Base-by-base conservation (phyloP, 352 stramenopile genomes). In the Globisporangium mamillatum region DNA sequence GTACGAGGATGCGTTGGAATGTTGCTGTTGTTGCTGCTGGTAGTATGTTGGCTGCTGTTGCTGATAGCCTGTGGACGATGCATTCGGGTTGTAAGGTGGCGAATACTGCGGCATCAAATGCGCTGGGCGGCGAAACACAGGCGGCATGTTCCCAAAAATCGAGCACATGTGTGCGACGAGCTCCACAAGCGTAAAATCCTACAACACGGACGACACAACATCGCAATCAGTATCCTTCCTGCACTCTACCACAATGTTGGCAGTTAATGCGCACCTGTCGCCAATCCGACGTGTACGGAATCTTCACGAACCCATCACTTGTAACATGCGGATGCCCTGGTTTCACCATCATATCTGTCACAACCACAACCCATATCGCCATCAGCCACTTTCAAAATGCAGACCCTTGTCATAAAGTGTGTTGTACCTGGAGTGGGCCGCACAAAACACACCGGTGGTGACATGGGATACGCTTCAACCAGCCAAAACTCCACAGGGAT, bases 401-500 rank as follows among this genome's bases (percentile, higher is more conserved):
- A 44, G 1, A 38, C 7, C 10, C 22, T n/a, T 38, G 2, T 18
- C 4, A 48, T 25, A 55, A 14, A 57, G 7, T 14, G 2, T 1
- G 22, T 9, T 70, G 58, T 75, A 86, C 81, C 81, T 29, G 84
- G 55, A 4, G 89, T 97, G 1, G 90, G 90, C 3, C 86, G 88
- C 36, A 97, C 90, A 64, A 95, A 97, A 60, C 89, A 94, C 57
- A 96, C 88, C 1, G 90, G 89, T 27, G 90, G 80, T 3, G 84
- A 64, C 67, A 91, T 76, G 0, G 90, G 90, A 74, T 97, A 97
- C 34, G 77, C 84, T 69, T 95, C 85, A 8, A 90, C 83, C 54
- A 97, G 79, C 90, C 90, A 97, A 50, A 97, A 89, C 72, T 94
- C 85, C 41, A 97, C 82, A 0, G 90, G 90, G 68, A 97, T 97